A percentile compares a stretch with the other conserved stretches of the same genome.
Conservation (phyloP, 2,329 filamentous ascomycete genomes). For the Exophiala xenobiotica region DNA sequence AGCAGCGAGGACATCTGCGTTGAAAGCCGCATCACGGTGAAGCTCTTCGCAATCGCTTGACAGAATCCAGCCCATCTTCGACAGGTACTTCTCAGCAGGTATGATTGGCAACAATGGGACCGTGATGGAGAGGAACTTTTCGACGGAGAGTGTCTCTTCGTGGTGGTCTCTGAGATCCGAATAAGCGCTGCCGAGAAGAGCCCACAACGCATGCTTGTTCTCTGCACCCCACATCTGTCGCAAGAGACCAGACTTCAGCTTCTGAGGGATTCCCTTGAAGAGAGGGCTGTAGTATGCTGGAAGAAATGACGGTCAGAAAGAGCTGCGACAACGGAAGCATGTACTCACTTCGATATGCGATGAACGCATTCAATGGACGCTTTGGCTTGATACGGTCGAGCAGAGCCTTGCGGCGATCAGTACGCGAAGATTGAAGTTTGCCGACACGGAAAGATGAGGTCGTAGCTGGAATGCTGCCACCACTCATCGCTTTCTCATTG, state of each 20-base stretch:
- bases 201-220: constrained; percentile 53
- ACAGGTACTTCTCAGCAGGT: constrained; percentile 47
- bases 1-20: constrained; percentile 17
- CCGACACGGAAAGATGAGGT: no score
- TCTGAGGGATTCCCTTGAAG: constrained; percentile 51
- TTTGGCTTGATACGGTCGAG: constrained; percentile 5
- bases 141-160: constrained; percentile 47
- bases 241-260: constrained; percentile 53
- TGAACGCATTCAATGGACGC: constrained; percentile 40
- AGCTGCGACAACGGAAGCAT: constrained; percentile 3
- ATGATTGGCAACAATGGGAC: constrained; percentile 51
- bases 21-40: no score
- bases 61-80: constrained; percentile 47
- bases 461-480: not conserved
- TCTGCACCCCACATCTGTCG: constrained; percentile 53
- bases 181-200: constrained; percentile 56
- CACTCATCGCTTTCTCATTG: not conserved
- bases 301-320: constrained; percentile 6
- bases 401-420: not conserved
- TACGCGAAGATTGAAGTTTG: not conserved
- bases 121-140: constrained; percentile 48
- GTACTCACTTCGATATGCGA: constrained; percentile 40
- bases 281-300: constrained; percentile 50
- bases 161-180: constrained; percentile 55
- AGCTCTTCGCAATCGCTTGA: no score